Base-by-base conservation (phyloP, 352 stramenopile genomes). In the Phytophthora kernoviae region DNA sequence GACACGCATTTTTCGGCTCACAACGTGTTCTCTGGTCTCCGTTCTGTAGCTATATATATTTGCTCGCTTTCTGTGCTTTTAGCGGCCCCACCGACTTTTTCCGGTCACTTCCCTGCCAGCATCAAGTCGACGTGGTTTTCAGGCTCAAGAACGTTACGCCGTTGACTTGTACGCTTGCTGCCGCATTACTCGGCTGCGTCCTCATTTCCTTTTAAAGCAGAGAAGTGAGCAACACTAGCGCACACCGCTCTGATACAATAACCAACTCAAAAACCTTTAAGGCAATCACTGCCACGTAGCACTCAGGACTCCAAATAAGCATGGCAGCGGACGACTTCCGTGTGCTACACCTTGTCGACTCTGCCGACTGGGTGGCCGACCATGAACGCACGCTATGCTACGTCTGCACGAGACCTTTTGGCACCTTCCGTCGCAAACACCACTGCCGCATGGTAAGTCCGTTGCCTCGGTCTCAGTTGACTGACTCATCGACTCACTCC, bases 381-480 rank as follows among this genome's bases (percentile, higher is more conserved):
- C 70, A 81, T 44, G 80, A 91, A 34, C 83, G 83, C 33, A 72
- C 70, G 12, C 60, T 90, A 26, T 94, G 85, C 70, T 73, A 83
- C 50, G 85, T 94, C 22, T 94, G 85, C 70, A 90, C 81, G 40
- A 81, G 85, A 40, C 68, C 72, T 17, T 94, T 94, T 39, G 78
- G 76, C 52, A 84, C 83, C 14, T 94, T 94, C 60, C 83, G 83
- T 34, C 85, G 85, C 67, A 94, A 94, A 65, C 85, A 94, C 69
- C 85, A 94, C 69, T 94, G 85, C 65, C 81, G 85, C 54, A 93
- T 93, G 81, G 79, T 89, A 62, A 26, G 69, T 54, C 20, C 24
- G 12, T 30, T 10, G 14, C 20, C 43, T 17, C 12, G 27, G 15
- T 12, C 14, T 26, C 9, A 36, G 15, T 12, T 30, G n/a, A 26